Conservation (phyloP, 1,284 basidiomycete species). For the Malassezia vespertilionis region DNA sequence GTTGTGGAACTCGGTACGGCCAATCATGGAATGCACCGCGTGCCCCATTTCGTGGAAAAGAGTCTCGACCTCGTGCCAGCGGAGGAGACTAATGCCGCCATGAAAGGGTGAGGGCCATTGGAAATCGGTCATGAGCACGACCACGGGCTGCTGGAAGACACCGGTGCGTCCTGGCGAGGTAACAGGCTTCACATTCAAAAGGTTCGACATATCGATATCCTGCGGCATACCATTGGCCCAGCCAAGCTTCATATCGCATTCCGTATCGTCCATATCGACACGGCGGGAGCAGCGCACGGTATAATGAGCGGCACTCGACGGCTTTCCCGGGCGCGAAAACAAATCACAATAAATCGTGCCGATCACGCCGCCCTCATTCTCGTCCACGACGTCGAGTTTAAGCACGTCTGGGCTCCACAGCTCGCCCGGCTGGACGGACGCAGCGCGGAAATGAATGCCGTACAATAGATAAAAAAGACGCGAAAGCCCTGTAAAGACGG, state of each 20-base stretch:
- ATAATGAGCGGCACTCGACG: slow-evolving; percentile 86
- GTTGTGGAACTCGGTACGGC: slow-evolving; percentile 92
- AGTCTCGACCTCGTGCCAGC: slow-evolving; percentile 89
- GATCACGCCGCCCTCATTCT: slow-evolving; percentile 63
- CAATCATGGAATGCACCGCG: slow-evolving; percentile 98
- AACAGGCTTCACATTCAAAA: slow-evolving; percentile 31
- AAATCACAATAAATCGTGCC: slow-evolving; percentile 93
- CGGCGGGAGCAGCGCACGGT: slow-evolving; percentile 88
- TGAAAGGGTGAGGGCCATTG: slow-evolving; percentile 56
- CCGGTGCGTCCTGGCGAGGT: slow-evolving; percentile 51
- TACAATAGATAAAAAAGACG: slow-evolving; percentile 37
- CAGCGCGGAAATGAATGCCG: slow-evolving; percentile 37
- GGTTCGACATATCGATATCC: slow-evolving; percentile 14
- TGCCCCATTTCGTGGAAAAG: slow-evolving; percentile 99
- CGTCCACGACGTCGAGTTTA: slow-evolving; percentile 84
- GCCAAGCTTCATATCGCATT: slow-evolving; percentile 52
- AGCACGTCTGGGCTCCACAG: slow-evolving; percentile 79
- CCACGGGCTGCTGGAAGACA: slow-evolving; percentile 71
- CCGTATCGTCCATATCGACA: slow-evolving; percentile 75
- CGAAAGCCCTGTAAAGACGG: slow-evolving; percentile 41
- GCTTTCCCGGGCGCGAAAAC: slow-evolving; percentile 73
- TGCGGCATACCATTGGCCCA: background rate
- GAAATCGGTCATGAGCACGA: slow-evolving; percentile 85
- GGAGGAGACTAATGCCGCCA: slow-evolving; percentile 60
- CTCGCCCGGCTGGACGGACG: slow-evolving; percentile 56